Evolutionary conservation across 495 filamentous ascomycete species (phyloP).

Genomic region (Penicillium nucicola): DNA sequence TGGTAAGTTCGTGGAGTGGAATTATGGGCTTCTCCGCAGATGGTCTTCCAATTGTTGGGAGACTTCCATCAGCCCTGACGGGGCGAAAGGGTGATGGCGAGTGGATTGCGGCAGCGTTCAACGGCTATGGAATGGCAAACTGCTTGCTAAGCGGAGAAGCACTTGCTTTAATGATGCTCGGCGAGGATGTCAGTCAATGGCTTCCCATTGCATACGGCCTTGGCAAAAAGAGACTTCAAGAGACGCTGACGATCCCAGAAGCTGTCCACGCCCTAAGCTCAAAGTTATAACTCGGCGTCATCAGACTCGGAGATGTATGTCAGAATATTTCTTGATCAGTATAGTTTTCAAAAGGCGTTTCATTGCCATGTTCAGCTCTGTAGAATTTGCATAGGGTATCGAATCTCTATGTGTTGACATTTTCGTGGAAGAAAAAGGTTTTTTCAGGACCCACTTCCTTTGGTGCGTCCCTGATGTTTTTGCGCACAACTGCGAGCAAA

Average conservation of each 20-base stretch:
- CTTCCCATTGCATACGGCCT: constrained; percentile 25
- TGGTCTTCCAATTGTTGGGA: constrained; percentile 66
- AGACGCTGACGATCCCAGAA: constrained; percentile 11
- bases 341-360: not conserved
- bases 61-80: constrained; percentile 50
- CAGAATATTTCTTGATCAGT: not conserved
- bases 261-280: constrained; percentile 12
- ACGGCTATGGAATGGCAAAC: constrained; percentile 83
- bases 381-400: constrained; percentile 3
- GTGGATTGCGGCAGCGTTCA: constrained; percentile 62
- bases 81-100: constrained; percentile 35
- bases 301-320: not conserved
- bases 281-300: constrained; percentile 11
- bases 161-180: constrained; percentile 43
- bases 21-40: constrained; percentile 79
- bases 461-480: not conserved
- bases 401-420: not conserved
- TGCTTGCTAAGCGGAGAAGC: constrained; percentile 65
- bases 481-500: not conserved
- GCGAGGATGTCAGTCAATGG: constrained; percentile 9
- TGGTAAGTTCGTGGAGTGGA: constrained; percentile 68
- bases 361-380: not conserved
- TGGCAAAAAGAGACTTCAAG: constrained; percentile 16
- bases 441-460: not conserved
- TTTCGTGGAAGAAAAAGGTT: not conserved